Base-by-base conservation (phyloP, 306 rosid species). In the Citrullus amarus region DNA sequence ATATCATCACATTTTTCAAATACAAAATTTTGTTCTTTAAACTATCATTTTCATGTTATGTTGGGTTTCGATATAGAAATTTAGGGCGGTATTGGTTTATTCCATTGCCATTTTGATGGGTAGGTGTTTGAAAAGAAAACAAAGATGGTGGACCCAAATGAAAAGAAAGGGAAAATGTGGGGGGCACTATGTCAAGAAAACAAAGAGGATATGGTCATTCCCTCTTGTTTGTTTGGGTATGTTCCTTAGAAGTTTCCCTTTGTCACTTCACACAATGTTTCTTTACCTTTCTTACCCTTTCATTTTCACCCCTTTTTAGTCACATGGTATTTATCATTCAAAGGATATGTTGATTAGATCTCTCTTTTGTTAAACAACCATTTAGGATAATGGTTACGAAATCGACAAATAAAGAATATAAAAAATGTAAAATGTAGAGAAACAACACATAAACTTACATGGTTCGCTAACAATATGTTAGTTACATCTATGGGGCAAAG, bases 11-110 rank as follows among this genome's bases (percentile, higher is more conserved):
- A 67, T 39, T 67, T 67, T 67, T 62, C 25, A 67, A 38, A n/a
- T 43, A 18, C 48, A 67, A 66, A 17, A 38, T 4, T 18, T 67
- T 39, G 50, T 67, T 67, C 51, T 18, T 38, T 67, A 9, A 53
- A 17, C n/a, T 8, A 6, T 7, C 15, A 28, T 66, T 25, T 66
- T 18, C 72, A 39, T 66, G 51, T 66, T 51, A 48, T 65, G 73
- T 66, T 66, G 69, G 69, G 69, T 66, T 38, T 66, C 38, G 73
- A 66, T 66, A 66, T 38, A 4, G 51, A 66, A 66, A 66, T 66
- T 66, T 66, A 69, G 75, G 18, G 75, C 8, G 20, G 22, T 17
- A 18, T 67, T 67, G 30, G 4, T 41, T 39, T 68, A 41, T 11
- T 69, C 75, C 56, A 17, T 69, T 69, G 54, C 55, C 14, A 39